Base-by-base conservation (phyloP, 192 early-diverging fungal genomes). In the Rhizophagus prolifer region DNA sequence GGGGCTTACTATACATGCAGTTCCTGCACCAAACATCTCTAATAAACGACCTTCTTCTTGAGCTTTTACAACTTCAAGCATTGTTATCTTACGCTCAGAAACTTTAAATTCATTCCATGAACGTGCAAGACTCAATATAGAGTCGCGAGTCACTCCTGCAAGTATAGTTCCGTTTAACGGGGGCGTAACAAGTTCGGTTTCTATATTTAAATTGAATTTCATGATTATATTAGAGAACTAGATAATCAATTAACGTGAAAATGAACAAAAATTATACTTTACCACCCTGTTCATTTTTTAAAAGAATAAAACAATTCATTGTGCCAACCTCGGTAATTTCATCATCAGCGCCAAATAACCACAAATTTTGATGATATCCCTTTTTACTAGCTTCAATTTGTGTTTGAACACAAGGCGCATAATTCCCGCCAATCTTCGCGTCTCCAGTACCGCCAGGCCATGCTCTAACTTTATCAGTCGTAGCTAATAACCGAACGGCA, bases 371-470 rank as follows among this genome's bases (percentile, higher is more conserved):
- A 81, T 94, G 93, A 84, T 91, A 96, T 7, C 97, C 97, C 76
- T 92, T 85, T 81, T 91, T 86, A 80, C 92, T 93, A 64, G 96
- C 97, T 75, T 92, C 87, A 41, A 95, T 84, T 83, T 97, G 96
- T 28, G 97, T 91, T 44, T 68, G 71, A 77, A 92, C 93, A 74
- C 93, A 92, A 69, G 91, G 88, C n/a, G 93, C 91, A 81, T 95
- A 95, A 84, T 95, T 94, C 58, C 86, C 93, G 44, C 97, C 97
- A 76, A 97, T 81, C 88, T 98, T 98, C 73, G 91, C 88, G 81
- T 94, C 92, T 80, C 97, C 97, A 31, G 95, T 95, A 63, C 97
- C 97, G 21, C 95, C 94, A 25, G 95, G 95, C 95, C 95, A 97
- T 26, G 97, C 97, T 69, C 97, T 91, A 64, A 95, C 92, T 79